phyloP scores from a whole-genome alignment of 2,329 filamentous ascomycete genomes.

The Davidsoniella australis region DNA sequence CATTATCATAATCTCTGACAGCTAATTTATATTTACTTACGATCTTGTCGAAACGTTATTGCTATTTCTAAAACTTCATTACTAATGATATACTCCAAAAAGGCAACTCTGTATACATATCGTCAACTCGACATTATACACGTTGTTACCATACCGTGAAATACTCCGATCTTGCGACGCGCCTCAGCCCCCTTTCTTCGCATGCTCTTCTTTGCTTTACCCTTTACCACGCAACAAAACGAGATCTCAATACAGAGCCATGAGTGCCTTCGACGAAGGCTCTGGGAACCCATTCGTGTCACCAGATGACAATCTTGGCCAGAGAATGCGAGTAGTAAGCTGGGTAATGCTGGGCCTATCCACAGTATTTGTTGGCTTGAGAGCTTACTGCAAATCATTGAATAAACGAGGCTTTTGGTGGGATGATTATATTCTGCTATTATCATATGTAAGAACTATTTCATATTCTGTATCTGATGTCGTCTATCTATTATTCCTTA shows the following conservation, averaged over 20 bases:
- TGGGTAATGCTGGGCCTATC: constrained; percentile 15
- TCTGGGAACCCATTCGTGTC: not conserved
- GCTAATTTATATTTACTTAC: too few species aligned
- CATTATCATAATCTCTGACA: too few species aligned
- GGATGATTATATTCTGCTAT: constrained; percentile 17
- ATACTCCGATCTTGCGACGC: too few species aligned
- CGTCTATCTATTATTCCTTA: not conserved
- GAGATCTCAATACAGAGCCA: not conserved
- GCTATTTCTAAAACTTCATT: too few species aligned
- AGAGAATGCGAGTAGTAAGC: constrained; percentile 12
- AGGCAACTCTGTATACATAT: too few species aligned
- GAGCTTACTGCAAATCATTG: constrained; percentile 16
- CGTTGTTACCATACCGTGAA: too few species aligned
- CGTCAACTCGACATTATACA: too few species aligned
- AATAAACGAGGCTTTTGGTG: constrained; percentile 17
- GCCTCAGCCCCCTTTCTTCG: not conserved
- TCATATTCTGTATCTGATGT: not conserved
- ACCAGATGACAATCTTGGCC: constrained; percentile 10
- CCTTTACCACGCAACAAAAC: too few species aligned
- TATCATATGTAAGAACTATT: constrained; percentile 16
- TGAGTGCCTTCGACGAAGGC: constrained; percentile 10
- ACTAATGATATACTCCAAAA: too few species aligned
- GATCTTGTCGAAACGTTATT: too few species aligned
- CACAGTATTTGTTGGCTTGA: constrained; percentile 14
- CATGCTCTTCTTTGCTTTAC: too few species aligned